phyloP scores from a whole-genome alignment of 495 filamentous ascomycete genomes.

The Aspergillus sclerotioniger region DNA sequence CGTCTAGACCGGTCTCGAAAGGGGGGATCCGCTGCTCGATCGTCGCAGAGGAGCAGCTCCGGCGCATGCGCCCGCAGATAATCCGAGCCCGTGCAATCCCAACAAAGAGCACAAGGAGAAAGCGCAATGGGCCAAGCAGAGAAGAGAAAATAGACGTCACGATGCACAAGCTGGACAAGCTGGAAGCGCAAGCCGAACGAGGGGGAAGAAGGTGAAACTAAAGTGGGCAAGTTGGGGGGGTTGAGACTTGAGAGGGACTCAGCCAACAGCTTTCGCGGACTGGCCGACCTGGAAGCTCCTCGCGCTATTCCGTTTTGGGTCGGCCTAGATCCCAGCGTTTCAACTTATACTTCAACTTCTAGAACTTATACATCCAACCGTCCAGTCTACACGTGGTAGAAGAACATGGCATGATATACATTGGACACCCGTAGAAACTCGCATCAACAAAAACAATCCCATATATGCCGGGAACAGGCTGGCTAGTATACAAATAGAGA shows the following conservation, averaged over 20 bases:
- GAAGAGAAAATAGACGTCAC: not conserved
- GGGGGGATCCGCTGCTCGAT: constrained; percentile 27
- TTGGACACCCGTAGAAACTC: not conserved
- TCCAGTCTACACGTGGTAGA: too few relatives aligned
- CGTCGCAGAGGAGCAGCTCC: constrained; percentile 37
- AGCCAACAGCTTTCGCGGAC: constrained; percentile 21
- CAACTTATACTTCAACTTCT: too few relatives aligned
- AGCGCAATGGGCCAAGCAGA: not conserved
- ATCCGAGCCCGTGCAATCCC: constrained; percentile 1
- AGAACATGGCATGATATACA: not conserved
- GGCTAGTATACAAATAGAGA: constrained; percentile 15
- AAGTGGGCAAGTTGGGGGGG: not conserved
- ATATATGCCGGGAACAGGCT: constrained; percentile 9
- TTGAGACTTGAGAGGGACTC: constrained; percentile 12
- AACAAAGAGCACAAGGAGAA: not conserved
- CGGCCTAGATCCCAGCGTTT: not conserved
- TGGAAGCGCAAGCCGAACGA: not conserved
- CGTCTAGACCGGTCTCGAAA: constrained; percentile 27
- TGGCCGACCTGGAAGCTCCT: constrained; percentile 19
- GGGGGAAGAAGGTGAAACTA: not conserved
- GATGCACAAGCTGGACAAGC: not conserved
- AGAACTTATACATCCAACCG: too few relatives aligned
- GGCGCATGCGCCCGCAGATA: constrained; percentile 38
- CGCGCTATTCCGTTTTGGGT: constrained; percentile 19
- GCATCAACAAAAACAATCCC: constrained; percentile 3